Base-by-base conservation (phyloP, 202 grass and related monocot genomes). In the Schoenoplectus tabernaemontani region DNA sequence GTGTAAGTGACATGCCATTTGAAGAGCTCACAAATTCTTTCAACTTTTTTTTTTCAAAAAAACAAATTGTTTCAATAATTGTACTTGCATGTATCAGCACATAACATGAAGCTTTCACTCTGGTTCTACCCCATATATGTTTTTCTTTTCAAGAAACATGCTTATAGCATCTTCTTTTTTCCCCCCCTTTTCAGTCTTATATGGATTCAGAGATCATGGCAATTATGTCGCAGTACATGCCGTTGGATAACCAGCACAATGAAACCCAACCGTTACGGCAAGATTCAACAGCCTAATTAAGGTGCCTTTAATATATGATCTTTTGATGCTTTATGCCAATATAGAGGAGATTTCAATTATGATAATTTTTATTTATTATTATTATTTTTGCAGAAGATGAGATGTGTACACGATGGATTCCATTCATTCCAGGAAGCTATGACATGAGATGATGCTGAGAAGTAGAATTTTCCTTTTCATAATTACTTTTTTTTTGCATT, bases 171-270 rank as follows among this genome's bases (percentile, higher is more conserved):
- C 19, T 59, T 10, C 3, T 62, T 28, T 73, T 22, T 72, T 13
- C 73, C 3, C 13, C 44, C 42, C 42, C 30, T 42, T 65, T 81
- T 15, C n/a, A 95, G 96, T 92, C 91, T 44, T 95, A 99, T 86
- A 99, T 99, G 96, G 96, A 99, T 83, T 91, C 96, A 30, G 92
- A 99, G 90, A 87, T 98, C 83, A 92, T 95, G 95, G 88, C 96
- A 43, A 99, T 99, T 78, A 99, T 99, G 96, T 95, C 96, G 1
- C 92, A 99, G 76, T 99, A 95, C 88, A 95, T 98, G 96, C 96
- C 96, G 11, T 83, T 99, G 5, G 96, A 99, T 82, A 99, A 73
- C 83, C 87, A 99, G 20, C 82, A 91, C 9, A 88, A 91, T 4
- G 92, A 92, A 68, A 80, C 70, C 28, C 91, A 93, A 61, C 90